A percentile compares a stretch with the other conserved stretches of the same genome.
These are phyloP conservation scores for Plantago major DNA, from an alignment of 257 asterid genomes.

Conservation along the genomic window DNA sequence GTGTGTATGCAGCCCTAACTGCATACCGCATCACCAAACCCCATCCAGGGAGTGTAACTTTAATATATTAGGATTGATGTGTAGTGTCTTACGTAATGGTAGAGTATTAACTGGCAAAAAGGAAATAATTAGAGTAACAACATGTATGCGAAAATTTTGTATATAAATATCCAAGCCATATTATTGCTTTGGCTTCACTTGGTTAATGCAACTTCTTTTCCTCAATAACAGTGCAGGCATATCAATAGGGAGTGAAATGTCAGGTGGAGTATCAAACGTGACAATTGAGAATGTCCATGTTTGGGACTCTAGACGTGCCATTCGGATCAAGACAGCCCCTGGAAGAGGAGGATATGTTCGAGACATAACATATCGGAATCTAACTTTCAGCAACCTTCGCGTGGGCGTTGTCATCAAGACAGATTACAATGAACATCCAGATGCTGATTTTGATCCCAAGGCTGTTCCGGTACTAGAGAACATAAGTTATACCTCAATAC, in stretches of 20 bases:
- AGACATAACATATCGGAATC: constrained; percentile 53
- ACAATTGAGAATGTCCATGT: constrained; percentile 67
- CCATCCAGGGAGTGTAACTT: too few relatives aligned
- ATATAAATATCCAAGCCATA: too few relatives aligned
- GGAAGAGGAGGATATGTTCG: constrained; percentile 94
- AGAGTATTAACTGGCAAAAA: too few relatives aligned
- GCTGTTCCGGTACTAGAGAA: constrained; percentile 69
- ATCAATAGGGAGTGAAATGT: constrained; percentile 99
- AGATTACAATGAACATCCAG: constrained; percentile 95
- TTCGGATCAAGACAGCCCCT: constrained; percentile 93
- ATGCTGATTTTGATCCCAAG: constrained; percentile 59
- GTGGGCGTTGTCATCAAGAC: constrained; percentile 93
- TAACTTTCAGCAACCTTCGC: constrained; percentile 68
- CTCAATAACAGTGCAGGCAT: constrained; percentile 71
- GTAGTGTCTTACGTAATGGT: too few relatives aligned
- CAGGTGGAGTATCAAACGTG: constrained; percentile 89
- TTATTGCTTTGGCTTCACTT: not conserved
- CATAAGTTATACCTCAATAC: constrained; percentile 69
- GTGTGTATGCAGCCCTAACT: too few relatives aligned
- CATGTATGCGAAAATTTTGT: too few relatives aligned
- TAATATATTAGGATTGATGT: too few relatives aligned
- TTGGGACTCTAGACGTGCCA: constrained; percentile 92
- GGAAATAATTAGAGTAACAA: too few relatives aligned
- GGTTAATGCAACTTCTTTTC: not conserved
- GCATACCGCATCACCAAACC: too few relatives aligned